Base-by-base conservation (phyloP, 805 yeast species). In the Metschnikowia sp. region DNA sequence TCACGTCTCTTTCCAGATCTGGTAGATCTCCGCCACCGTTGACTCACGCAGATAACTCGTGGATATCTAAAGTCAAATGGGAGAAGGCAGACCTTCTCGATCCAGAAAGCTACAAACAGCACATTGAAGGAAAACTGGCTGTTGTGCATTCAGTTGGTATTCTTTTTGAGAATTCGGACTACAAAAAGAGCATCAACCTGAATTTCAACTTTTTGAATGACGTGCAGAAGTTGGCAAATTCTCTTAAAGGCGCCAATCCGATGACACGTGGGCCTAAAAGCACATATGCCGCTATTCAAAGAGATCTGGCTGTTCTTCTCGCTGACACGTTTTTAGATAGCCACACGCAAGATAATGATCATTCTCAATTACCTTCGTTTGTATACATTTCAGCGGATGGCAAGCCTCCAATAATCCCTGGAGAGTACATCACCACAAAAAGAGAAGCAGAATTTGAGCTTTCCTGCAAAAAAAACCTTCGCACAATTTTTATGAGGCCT, bases 61-160 rank as follows among this genome's bases (percentile, higher is more conserved):
- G 89, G 88, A 72, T 79, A 3, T 57, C 69, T 2, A 67, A 81
- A 52, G 89, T 86, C 8, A 61, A 76, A 4, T 86, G 95, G 92
- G 68, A 69, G 34, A 61, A 72, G 44, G 95, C 86, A 2, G 81
- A 89, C 59, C 73, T 88, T 0, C 84, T 88, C 60, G 66, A 82
- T 19, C 86, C 90, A 0, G 64, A 72, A 1, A 70, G 86, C 0
- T 88, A 88, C 59, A 54, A 59, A 15, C 62, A 70, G 3, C 63
- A 74, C 30, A 59, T 89, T 19, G 50, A 58, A 32, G 74, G 75
- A 33, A 78, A 82, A 1, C 71, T 76, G 40, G 81, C 86, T 1
- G 92, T 90, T 2, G 92, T 91, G 11, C 96, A 90, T 62, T 78
- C 94, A 0, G 72, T 90, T 44, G 98, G 98, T 0, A 75, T 87